These are phyloP conservation scores for Orbilia javanica DNA, from an alignment of 2,329 filamentous ascomycete species.

Conservation along the genomic window DNA sequence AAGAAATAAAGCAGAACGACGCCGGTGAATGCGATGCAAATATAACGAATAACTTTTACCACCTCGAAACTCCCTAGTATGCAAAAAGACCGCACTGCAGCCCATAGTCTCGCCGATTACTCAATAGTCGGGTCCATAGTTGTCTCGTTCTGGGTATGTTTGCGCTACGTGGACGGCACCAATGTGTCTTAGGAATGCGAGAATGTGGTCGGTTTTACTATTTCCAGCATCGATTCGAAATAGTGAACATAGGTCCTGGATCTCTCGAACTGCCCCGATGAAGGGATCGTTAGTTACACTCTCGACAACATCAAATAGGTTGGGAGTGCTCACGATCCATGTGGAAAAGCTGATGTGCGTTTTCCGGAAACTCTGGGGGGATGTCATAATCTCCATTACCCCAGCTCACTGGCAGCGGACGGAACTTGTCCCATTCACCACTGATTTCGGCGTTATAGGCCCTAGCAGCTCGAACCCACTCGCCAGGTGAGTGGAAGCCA, in stretches of 20 bases:
- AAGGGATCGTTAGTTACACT: not conserved
- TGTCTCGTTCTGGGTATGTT: conserved; percentile 47
- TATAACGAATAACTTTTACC: conserved; percentile 8
- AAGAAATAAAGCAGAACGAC: conserved; percentile 12
- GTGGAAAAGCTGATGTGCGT: conserved; percentile 46
- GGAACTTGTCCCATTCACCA: conserved; percentile 47
- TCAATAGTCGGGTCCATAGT: conserved; percentile 42
- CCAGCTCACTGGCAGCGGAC: conserved; percentile 39
- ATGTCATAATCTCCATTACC: conserved; percentile 34
- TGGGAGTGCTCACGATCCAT: conserved; percentile 46
- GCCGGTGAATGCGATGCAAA: conserved; percentile 9
- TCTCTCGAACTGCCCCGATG: conserved; percentile 40
- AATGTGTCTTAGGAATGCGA: conserved; percentile 47
- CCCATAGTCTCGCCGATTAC: too few species aligned
- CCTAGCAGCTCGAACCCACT: conserved; percentile 30
- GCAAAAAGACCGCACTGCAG: conserved; percentile 2
- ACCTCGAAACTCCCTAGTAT: conserved; percentile 13
- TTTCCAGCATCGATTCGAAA: conserved; percentile 48
- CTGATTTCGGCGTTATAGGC: conserved; percentile 53
- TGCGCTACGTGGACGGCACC: conserved; percentile 40
- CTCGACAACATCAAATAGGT: not conserved
- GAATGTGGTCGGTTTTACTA: conserved; percentile 38
- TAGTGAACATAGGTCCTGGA: conserved; percentile 53
- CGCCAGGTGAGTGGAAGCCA: conserved; percentile 40
- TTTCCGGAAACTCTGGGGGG: conserved; percentile 47